Evolutionary conservation across 352 stramenopile species (phyloP).

Genomic region (Globisporangium cylindrosporum): DNA sequence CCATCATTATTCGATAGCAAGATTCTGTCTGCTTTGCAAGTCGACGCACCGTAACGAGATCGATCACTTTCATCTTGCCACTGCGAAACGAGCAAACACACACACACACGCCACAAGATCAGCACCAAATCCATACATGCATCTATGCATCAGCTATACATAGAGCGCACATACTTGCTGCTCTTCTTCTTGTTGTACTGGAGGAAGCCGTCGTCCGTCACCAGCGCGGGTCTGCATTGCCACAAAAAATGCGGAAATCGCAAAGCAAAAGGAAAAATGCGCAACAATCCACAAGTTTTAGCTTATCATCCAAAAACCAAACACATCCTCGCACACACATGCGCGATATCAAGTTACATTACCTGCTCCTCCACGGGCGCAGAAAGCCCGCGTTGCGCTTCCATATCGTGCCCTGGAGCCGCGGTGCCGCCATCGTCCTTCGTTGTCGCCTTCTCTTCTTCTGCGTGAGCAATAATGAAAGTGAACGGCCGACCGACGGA

Average conservation of each 20-base stretch:
- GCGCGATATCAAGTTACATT: no score
- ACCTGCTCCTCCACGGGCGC: conserved; percentile 51
- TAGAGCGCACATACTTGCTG: conserved; percentile 19
- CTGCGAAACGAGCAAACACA: conserved; percentile 15
- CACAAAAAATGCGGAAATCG: background rate
- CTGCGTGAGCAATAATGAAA: background rate
- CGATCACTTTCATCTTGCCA: conserved; percentile 56
- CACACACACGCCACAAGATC: background rate
- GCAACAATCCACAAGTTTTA: background rate
- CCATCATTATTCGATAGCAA: background rate
- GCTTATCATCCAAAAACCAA: background rate
- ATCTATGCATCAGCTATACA: background rate
- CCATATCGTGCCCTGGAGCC: conserved; percentile 46
- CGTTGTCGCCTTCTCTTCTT: background rate
- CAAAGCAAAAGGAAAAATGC: background rate
- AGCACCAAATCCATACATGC: background rate
- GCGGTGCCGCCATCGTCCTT: conserved; percentile 17
- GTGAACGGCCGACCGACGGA: background rate
- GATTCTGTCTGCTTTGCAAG: background rate
- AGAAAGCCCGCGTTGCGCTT: conserved; percentile 71
- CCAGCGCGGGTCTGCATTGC: conserved; percentile 34
- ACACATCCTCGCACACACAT: background rate
- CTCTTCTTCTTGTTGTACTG: conserved; percentile 68
- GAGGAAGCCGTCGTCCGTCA: conserved; percentile 66
- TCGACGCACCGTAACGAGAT: conserved; percentile 59